Evolutionary conservation across 1,284 basidiomycete genomes (phyloP), one percentile per base, ranked within the genome.

Genomic region (Malassezia sympodialis): DNA sequence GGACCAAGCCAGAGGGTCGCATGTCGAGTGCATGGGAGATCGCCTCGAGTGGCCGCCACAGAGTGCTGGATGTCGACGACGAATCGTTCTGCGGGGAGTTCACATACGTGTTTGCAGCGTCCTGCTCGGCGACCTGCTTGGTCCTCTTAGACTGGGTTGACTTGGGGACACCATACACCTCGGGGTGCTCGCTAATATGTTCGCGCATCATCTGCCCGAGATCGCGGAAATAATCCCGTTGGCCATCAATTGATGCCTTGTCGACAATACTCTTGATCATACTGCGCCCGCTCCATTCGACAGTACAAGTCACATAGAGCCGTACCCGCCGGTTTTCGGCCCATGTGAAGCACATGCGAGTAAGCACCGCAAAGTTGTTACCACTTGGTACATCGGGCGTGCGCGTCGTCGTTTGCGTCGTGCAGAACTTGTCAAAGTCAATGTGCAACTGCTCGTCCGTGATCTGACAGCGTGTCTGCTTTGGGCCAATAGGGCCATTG

Each of bases 181-280:
- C 37, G 1, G 48, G 48, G 15, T 49, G 48, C 3, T 41, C 39
- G 7, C 4, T 31, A 24, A 49, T 32, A 23, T 51, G 21, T 24
- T 51, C 19, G 6, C 40, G 34, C 23, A 96, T 90, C 6, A 84
- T 84, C 60, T 79, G 81, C 62, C 93, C 88, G 5, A 96, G 80
- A 40, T 90, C 90, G 15, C 76, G 72, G 72, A 96, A 89, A 73
- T 91, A 94, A 49, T 80, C 79, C 76, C 86, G 91, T 73, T 98
- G 93, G 2, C 94, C 93, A n/a, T 96, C 91, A 48, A 96, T 84
- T 6, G 83, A 85, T 0, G 87, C 89, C 65, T 82, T 84, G 70
- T 96, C 90, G 68, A 98, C 94, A 67, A 98, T 88, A 53, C 89
- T 88, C 19, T 88, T 93, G 76, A 98, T 88, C 78, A 96, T 96